Conservation (phyloP, 345 rosid species). For the Corchorus olitorius region DNA sequence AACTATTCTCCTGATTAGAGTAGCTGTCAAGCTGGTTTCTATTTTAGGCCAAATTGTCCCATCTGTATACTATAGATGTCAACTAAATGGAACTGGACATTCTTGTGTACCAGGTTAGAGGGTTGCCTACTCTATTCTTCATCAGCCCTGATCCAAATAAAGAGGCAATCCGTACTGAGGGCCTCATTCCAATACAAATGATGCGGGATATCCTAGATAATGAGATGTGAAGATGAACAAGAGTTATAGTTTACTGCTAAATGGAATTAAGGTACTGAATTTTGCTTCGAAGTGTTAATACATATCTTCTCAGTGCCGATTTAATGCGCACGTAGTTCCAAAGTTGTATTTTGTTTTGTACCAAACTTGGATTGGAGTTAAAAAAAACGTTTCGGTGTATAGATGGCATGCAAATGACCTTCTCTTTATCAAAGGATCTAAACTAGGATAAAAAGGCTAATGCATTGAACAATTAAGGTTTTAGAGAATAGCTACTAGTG, state of each 20-base stretch:
- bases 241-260: background rate
- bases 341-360: background rate
- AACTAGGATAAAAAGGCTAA: background rate
- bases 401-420: background rate
- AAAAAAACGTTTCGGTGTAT: background rate
- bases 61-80: too few species aligned
- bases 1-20: background rate
- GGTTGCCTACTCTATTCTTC: slow-evolving; percentile 83
- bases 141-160: slow-evolving; percentile 86
- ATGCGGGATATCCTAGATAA: slow-evolving; percentile 86
- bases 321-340: background rate
- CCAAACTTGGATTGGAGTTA: background rate
- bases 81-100: slow-evolving; percentile 8
- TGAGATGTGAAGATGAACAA: slow-evolving; percentile 58
- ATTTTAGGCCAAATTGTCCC: background rate
- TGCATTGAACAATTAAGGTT: background rate
- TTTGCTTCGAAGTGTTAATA: slow-evolving; percentile 14
- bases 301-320: background rate
- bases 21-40: background rate
- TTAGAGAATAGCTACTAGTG: background rate
- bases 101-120: slow-evolving; percentile 65
- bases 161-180: slow-evolving; percentile 90
- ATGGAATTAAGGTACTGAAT: background rate
- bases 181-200: slow-evolving; percentile 85
- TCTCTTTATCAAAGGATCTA: background rate